Evolutionary conservation across 441 rosid genomes (phyloP).

Genomic region (Euphorbia celastroides): DNA sequence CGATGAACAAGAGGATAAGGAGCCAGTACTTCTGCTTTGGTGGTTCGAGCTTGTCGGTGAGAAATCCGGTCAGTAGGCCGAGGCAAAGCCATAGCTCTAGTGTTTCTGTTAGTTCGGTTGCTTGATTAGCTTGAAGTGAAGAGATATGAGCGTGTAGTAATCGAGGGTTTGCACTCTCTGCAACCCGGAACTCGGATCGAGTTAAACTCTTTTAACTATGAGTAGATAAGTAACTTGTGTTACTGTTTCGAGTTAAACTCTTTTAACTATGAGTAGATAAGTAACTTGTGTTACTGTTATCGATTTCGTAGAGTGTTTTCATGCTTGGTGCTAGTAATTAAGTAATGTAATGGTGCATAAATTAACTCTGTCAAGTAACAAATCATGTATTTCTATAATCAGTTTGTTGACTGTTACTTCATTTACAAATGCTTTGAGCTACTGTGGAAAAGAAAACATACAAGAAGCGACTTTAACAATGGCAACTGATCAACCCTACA

Average conservation of each 20-base stretch:
- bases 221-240: constrained; percentile 10
- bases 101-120: constrained; percentile 36
- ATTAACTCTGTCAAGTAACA: constrained; percentile 10
- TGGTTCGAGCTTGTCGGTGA: constrained; percentile 43
- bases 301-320: too few relatives aligned
- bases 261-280: constrained; percentile 20
- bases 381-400: too few relatives aligned
- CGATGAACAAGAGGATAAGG: constrained; percentile 34
- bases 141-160: not conserved
- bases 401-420: too few relatives aligned
- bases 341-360: constrained; percentile 20
- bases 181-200: constrained; percentile 13
- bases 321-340: not conserved
- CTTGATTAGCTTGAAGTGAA: constrained; percentile 20
- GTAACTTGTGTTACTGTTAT: too few relatives aligned
- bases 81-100: constrained; percentile 33
- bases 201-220: constrained; percentile 17
- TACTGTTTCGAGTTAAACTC: constrained; percentile 1
- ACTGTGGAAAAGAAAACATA: too few relatives aligned
- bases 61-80: constrained; percentile 37
- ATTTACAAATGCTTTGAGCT: too few relatives aligned
- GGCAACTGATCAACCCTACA: too few relatives aligned
- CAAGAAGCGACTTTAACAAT: too few relatives aligned
- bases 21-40: constrained; percentile 79
- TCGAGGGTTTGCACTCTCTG: not conserved